phyloP scores from a whole-genome alignment of 148 eudicot species.

The Gaultheria prostrata region DNA sequence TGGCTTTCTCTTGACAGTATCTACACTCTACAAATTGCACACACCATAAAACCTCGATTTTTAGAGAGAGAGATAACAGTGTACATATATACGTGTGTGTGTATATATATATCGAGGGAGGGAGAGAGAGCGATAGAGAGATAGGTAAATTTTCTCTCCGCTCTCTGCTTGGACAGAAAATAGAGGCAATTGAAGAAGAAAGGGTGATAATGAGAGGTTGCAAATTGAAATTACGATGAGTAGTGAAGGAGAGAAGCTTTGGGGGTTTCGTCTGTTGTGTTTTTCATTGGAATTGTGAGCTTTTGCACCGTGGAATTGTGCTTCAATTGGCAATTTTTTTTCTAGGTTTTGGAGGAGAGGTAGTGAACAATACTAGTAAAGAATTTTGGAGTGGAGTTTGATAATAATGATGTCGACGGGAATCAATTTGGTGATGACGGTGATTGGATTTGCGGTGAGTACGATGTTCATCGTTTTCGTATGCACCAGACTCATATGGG shows the following conservation, averaged over 20 bases:
- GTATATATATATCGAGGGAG: not conserved
- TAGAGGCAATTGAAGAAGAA: not conserved
- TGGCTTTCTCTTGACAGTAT: not conserved
- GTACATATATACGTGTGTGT: not conserved
- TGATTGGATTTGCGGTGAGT: conserved; percentile 82
- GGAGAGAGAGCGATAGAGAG: not conserved
- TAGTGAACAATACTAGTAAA: not conserved
- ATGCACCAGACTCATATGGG: conserved; percentile 85
- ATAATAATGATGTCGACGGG: conserved; percentile 52
- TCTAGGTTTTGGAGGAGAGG: conserved; percentile 14
- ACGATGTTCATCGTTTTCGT: conserved; percentile 86
- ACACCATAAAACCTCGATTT: not conserved
- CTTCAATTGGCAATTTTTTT: not conserved
- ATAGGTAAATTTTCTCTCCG: not conserved
- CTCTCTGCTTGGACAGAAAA: not conserved
- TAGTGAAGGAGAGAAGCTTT: not conserved
- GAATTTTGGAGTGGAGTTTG: not conserved
- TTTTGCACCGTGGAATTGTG: not conserved
- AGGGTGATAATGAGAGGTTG: not conserved
- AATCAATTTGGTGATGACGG: conserved; percentile 91
- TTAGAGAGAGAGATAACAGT: not conserved
- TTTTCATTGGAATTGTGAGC: not conserved
- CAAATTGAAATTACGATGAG: not conserved
- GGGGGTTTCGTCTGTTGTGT: not conserved
- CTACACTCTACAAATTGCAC: not conserved